Conservation (phyloP, 2,329 filamentous ascomycete species). For the Aspergillus sp. region DNA sequence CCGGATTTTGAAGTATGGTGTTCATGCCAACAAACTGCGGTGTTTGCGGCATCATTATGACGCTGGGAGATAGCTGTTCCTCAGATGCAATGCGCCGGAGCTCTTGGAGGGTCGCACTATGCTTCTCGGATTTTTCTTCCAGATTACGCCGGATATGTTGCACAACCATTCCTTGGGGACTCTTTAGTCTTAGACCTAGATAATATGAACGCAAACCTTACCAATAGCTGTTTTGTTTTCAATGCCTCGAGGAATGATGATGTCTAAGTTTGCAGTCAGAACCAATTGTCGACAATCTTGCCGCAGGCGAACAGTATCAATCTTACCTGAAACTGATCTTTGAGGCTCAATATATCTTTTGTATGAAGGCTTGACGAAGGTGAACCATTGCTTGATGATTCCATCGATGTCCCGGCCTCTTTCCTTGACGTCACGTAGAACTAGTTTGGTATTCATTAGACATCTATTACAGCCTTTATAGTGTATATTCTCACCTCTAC, state of each 20-base stretch:
- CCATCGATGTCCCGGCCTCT: conserved; percentile 90
- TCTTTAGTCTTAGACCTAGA: conserved; percentile 8
- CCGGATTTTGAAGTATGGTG: conserved; percentile 80
- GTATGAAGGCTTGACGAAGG: conserved; percentile 94
- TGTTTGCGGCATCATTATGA: conserved; percentile 72
- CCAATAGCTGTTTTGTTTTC: conserved; percentile 89
- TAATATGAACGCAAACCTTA: conserved; percentile 17
- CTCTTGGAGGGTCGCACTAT: conserved; percentile 74
- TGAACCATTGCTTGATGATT: conserved; percentile 97
- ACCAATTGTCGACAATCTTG: background rate
- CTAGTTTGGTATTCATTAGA: conserved; percentile 46
- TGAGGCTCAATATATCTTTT: conserved; percentile 93
- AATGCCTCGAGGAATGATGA: conserved; percentile 92
- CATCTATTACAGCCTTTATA: background rate
- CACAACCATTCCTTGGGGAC: conserved; percentile 73
- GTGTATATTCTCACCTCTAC: conserved; percentile 64
- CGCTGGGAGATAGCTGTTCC: conserved; percentile 70
- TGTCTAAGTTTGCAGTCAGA: conserved; percentile 54
- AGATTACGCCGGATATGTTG: conserved; percentile 90
- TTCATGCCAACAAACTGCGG: conserved; percentile 84
- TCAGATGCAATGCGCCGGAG: conserved; percentile 68
- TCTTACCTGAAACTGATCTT: conserved; percentile 73
- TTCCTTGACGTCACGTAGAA: conserved; percentile 83
- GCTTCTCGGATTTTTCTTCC: conserved; percentile 78
- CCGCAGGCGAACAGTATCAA: background rate